Evolutionary conservation across 2,329 filamentous ascomycete genomes (phyloP).

Genomic region (Orbilia oligospora): DNA sequence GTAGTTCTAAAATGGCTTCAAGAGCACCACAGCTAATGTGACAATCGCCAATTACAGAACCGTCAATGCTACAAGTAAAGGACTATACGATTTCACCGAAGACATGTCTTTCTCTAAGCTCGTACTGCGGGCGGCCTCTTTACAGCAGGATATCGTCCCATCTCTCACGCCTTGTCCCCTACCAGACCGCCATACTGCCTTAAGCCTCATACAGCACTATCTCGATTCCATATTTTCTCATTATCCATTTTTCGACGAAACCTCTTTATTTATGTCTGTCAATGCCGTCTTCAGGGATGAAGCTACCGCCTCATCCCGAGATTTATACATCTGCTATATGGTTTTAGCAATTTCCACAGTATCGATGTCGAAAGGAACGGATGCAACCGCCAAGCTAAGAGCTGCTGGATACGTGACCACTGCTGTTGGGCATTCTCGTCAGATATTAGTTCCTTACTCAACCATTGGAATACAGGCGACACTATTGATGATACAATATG

Average conservation of each 20-base stretch:
- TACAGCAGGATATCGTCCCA: constrained; percentile 55
- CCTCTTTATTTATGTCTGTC: constrained; percentile 81
- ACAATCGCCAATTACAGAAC: constrained; percentile 72
- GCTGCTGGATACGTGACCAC: constrained; percentile 75
- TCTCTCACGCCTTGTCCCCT: constrained; percentile 67
- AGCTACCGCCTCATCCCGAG: constrained; percentile 75
- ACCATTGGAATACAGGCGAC: constrained; percentile 89
- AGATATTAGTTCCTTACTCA: constrained; percentile 86
- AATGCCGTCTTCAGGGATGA: constrained; percentile 85
- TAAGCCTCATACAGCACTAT: constrained; percentile 83
- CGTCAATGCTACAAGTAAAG: constrained; percentile 92
- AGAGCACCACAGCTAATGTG: constrained; percentile 55
- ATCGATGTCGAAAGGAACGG: constrained; percentile 64
- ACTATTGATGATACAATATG: constrained; percentile 87
- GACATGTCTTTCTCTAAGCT: constrained; percentile 94
- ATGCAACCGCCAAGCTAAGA: constrained; percentile 67
- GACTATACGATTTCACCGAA: constrained; percentile 89
- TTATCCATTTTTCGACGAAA: constrained; percentile 86
- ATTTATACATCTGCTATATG: constrained; percentile 90
- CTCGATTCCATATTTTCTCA: constrained; percentile 84
- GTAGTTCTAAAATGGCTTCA: not conserved
- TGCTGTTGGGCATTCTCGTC: constrained; percentile 83
- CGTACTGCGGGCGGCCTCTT: constrained; percentile 84
- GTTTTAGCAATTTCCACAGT: constrained; percentile 82
- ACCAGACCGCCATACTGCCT: constrained; percentile 79